phyloP scores from a whole-genome alignment of 2,329 filamentous ascomycete genomes.

The Zymoseptoria brevis region DNA sequence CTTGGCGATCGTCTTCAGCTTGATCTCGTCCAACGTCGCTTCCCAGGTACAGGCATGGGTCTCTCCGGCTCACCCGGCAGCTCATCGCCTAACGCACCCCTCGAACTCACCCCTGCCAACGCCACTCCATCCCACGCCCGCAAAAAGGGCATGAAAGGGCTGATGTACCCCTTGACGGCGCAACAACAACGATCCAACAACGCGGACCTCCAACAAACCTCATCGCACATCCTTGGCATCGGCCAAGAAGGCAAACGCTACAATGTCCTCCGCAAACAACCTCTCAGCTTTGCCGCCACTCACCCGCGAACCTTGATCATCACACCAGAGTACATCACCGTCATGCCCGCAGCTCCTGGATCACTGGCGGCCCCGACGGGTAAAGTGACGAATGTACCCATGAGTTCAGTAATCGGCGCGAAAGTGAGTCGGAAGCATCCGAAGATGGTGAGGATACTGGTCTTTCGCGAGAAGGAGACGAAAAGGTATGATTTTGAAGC shows the following conservation, averaged over 20 bases:
- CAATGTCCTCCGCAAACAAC: constrained; percentile 72
- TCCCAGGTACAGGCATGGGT: constrained; percentile 51
- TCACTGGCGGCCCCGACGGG: constrained; percentile 38
- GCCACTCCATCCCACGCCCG: constrained; percentile 28
- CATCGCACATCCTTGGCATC: constrained; percentile 37
- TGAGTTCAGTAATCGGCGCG: constrained; percentile 72
- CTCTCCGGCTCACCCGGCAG: constrained; percentile 62
- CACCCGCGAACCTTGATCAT: constrained; percentile 71
- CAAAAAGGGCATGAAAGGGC: constrained; percentile 24
- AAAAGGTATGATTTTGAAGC: constrained; percentile 83
- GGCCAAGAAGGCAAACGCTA: constrained; percentile 52
- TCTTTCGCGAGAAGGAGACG: constrained; percentile 64
- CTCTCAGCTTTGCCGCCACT: constrained; percentile 69
- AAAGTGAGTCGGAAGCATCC: constrained; percentile 75
- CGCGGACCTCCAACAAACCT: constrained; percentile 1
- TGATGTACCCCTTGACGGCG: constrained; percentile 56
- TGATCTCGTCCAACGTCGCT: constrained; percentile 66
- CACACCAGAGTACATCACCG: constrained; percentile 79
- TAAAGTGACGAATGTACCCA: constrained; percentile 71
- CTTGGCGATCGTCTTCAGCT: constrained; percentile 68
- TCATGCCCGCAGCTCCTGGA: constrained; percentile 54
- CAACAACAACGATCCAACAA: constrained; percentile 23
- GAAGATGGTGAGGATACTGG: constrained; percentile 69
- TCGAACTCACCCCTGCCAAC: constrained; percentile 43
- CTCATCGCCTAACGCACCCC: constrained; percentile 59